These are phyloP conservation scores for Plenodomus lindquistii DNA, from an alignment of 2,329 filamentous ascomycete genomes.

Conservation along the genomic window DNA sequence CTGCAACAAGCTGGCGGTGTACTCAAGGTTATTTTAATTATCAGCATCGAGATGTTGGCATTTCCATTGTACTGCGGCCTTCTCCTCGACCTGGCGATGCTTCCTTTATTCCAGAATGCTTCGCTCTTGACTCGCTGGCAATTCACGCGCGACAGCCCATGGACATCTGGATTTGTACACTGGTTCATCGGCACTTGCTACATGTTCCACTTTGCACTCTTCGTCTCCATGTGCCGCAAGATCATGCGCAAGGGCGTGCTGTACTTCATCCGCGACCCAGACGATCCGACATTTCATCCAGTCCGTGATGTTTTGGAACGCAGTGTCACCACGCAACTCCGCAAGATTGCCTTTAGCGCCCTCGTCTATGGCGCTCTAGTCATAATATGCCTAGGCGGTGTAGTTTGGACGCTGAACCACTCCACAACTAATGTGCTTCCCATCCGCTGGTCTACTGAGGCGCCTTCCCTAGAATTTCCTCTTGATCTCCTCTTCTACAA, in stretches of 20 bases:
- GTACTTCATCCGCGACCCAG: constrained; percentile 97
- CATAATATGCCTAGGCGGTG: constrained; percentile 88
- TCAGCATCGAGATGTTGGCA: constrained; percentile 97
- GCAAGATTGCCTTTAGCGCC: constrained; percentile 95
- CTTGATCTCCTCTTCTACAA: constrained; percentile 96
- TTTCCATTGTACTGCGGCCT: constrained; percentile 96
- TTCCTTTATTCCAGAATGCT: constrained; percentile 84
- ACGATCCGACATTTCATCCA: constrained; percentile 97
- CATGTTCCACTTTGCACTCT: constrained; percentile 99
- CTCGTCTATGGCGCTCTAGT: constrained; percentile 94
- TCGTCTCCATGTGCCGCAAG: constrained; percentile 98
- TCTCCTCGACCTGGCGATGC: constrained; percentile 81
- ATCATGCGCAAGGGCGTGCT: constrained; percentile 94
- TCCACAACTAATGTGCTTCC: constrained; percentile 74
- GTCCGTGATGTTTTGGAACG: constrained; percentile 95
- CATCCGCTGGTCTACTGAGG: constrained; percentile 90
- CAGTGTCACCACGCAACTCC: constrained; percentile 86
- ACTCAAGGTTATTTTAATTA: constrained; percentile 96
- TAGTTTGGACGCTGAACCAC: constrained; percentile 86
- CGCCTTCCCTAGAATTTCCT: constrained; percentile 91
- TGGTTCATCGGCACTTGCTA: constrained; percentile 99
- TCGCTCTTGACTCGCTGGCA: constrained; percentile 75
- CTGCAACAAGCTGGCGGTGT: constrained; percentile 94
- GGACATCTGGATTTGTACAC: constrained; percentile 93
- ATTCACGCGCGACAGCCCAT: constrained; percentile 77